Evolutionary conservation across 2,329 filamentous ascomycete species (phyloP), one percentile per base, ranked within the genome.

Genomic region (Phialophora chinensis): DNA sequence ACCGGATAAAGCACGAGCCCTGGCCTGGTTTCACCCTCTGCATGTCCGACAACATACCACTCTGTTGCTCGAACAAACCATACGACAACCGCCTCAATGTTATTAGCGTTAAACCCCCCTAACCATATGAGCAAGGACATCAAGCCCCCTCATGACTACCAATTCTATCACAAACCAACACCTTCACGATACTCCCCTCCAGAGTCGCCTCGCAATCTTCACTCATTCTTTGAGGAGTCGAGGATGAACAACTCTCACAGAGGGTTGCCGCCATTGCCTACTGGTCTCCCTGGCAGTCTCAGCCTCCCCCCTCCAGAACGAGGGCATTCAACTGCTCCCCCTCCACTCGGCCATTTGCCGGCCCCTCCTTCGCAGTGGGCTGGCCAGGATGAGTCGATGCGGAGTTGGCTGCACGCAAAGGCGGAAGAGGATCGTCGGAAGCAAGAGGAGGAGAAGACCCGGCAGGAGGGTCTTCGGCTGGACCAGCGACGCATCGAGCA

Each of bases 401-500:
- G 85, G 68, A 85, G 84, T 62, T 93, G 90, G 90, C 80, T 92
- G 25, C 79, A 85, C 62, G 88, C 90, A 61, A 91, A 89, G 76
- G 82, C 87, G 0, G 91, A 93, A 77, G 90, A 93, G 74, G 90
- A 93, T 74, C 87, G 84, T 74, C 85, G 88, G 67, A 88, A 81
- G 75, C 90, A 92, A 78, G 90, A 93, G 77, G 90, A 92, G 77
- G 90, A 92, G 77, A 89, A 85, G 73, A 85, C 83, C 7, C 78
- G 79, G 35, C 84, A 86, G 72, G 91, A 92, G 77, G 80, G 82
- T 35, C 78, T 91, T 52, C 87, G 88, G 29, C 78, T 92, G 35
- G 90, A 93, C 78, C 90, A 91, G 78, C 83, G 90, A 55, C 89
- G 84, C 73, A 84, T 91, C 63, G 91, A 93, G 77, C 86, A 90